Evolutionary conservation across 768 basidiomycete genomes (phyloP).

Genomic region (Amanita jacksonii): DNA sequence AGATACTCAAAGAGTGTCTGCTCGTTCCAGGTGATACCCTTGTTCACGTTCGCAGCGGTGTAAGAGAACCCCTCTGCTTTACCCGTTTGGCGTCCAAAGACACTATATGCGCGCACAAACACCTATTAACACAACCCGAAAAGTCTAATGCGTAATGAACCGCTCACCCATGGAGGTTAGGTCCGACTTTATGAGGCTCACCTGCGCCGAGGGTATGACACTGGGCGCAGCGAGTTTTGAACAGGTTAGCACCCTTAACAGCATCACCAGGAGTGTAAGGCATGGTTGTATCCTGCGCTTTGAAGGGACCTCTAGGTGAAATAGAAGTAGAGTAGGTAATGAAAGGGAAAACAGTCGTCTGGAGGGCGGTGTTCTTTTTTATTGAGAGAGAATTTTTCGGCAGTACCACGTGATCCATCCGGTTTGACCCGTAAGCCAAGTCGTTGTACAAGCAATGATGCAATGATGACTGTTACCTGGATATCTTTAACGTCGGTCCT

Average conservation of each 20-base stretch:
- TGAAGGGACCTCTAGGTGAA: no score
- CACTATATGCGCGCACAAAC: conserved; percentile 28
- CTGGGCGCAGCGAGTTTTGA: conserved; percentile 93
- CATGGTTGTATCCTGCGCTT: no score
- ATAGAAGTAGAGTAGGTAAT: no score
- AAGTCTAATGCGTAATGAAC: neutral
- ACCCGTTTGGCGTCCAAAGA: conserved; percentile 84
- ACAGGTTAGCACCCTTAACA: conserved; percentile 84
- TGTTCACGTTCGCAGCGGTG: conserved; percentile 92
- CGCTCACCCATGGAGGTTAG: conserved; percentile 86
- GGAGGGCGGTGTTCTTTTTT: no score
- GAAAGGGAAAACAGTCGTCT: no score
- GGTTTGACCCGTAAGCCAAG: no score
- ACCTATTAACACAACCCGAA: conserved; percentile 4
- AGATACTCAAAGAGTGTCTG: conserved; percentile 91
- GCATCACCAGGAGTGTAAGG: conserved; percentile 51
- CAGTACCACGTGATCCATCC: no score
- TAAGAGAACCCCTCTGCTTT: conserved; percentile 82
- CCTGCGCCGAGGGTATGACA: conserved; percentile 83
- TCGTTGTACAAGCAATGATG: no score
- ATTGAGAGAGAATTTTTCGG: no score
- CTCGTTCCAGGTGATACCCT: conserved; percentile 82
- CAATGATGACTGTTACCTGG: no score
- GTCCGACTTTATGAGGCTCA: conserved; percentile 84
- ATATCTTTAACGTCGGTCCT: no score